Evolutionary conservation across 1,284 basidiomycete genomes (phyloP).

Genomic region (Moniliophthora roreri): DNA sequence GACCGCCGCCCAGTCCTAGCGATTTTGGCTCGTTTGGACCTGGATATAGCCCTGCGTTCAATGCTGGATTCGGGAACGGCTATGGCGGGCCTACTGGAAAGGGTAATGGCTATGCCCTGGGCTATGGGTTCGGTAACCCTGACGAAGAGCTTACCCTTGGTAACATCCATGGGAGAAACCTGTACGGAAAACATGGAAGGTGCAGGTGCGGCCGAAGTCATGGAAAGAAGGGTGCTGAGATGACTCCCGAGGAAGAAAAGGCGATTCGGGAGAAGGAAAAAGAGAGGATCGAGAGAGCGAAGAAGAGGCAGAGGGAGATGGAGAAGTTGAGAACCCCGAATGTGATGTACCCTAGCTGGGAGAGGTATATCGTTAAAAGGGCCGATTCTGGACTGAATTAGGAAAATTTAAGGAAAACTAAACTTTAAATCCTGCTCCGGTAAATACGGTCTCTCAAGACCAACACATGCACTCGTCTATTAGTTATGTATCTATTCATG

Average conservation of each 20-base stretch:
- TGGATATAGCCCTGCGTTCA: slow-evolving; percentile 3
- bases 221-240: slow-evolving; percentile 19
- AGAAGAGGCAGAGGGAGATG: slow-evolving; percentile 33
- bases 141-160: background rate
- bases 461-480: too few relatives aligned
- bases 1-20: slow-evolving; percentile 16
- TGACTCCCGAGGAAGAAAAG: slow-evolving; percentile 16
- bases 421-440: too few relatives aligned
- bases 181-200: slow-evolving; percentile 5
- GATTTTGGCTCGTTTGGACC: slow-evolving; percentile 11
- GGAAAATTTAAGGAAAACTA: too few relatives aligned
- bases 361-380: slow-evolving; percentile 54
- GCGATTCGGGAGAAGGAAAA: slow-evolving; percentile 16
- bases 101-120: slow-evolving; percentile 2
- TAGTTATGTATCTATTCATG: too few relatives aligned
- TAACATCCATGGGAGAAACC: slow-evolving; percentile 12
- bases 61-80: slow-evolving; percentile 5
- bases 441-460: too few relatives aligned
- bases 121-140: slow-evolving; percentile 2
- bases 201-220: slow-evolving; percentile 4
- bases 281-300: slow-evolving; percentile 27
- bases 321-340: slow-evolving; percentile 44
- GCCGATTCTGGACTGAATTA: too few relatives aligned
- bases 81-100: slow-evolving; percentile 2
- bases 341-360: slow-evolving; percentile 58